A percentile compares a stretch with the other conserved stretches of the same genome.
Conservation (phyloP, 257 asterid genomes). For the Jaltomata sinuosa region DNA sequence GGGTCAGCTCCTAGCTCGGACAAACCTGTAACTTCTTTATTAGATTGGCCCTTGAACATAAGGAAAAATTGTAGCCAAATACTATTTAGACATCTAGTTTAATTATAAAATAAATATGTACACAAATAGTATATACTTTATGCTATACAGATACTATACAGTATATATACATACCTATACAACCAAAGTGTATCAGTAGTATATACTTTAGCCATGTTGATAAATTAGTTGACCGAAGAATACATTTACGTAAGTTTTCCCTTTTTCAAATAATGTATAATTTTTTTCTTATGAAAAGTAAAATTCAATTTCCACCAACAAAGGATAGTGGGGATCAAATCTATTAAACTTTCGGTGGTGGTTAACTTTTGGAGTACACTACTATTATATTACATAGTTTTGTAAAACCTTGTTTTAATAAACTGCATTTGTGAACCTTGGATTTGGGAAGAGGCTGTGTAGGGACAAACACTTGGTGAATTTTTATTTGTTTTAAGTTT, state of each 20-base stretch:
- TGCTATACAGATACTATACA: too few species aligned
- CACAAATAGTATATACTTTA: too few species aligned
- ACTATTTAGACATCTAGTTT: too few species aligned
- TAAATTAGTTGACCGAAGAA: too few species aligned
- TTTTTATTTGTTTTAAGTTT: not conserved
- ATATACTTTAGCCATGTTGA: too few species aligned
- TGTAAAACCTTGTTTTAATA: not conserved
- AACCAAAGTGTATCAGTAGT: too few species aligned
- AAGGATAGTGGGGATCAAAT: not conserved
- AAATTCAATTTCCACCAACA: not conserved
- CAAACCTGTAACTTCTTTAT: not conserved
- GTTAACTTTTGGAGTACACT: not conserved
- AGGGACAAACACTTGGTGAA: not conserved
- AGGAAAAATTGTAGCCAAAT: too few species aligned
- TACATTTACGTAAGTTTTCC: too few species aligned
- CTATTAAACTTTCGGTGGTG: slow-evolving; percentile 7
- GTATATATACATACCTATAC: too few species aligned
- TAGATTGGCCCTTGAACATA: not conserved
- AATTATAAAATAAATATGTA: too few species aligned
- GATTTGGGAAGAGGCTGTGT: not conserved
- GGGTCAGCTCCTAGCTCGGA: not conserved
- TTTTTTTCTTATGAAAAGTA: not conserved
- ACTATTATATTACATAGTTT: not conserved
- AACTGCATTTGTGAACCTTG: not conserved
- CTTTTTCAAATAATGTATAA: not conserved